A percentile compares a stretch with the other conserved stretches of the same genome.
phyloP scores from a whole-genome alignment of 1,284 basidiomycete species.

The Kalmanozyma brasiliensis region DNA sequence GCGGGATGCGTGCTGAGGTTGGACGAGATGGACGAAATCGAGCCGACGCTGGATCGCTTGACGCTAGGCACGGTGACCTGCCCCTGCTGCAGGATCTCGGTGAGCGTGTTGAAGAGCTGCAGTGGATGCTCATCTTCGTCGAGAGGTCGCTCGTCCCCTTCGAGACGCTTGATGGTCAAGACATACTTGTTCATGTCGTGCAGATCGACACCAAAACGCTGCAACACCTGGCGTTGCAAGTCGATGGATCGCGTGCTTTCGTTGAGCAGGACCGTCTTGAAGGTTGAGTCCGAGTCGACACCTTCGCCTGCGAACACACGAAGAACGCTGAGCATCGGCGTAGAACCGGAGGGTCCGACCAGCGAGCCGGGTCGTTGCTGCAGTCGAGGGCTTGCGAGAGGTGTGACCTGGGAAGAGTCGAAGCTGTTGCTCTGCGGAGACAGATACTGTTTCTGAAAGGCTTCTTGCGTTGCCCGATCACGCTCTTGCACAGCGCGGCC shows the following conservation, averaged over 20 bases:
- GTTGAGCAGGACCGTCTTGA: slow-evolving; percentile 95
- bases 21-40: slow-evolving; percentile 88
- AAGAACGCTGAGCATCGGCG: slow-evolving; percentile 90
- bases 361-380: slow-evolving; percentile 60
- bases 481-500: slow-evolving; percentile 57
- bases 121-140: slow-evolving; percentile 81
- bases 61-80: slow-evolving; percentile 75
- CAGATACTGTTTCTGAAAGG: slow-evolving; percentile 60
- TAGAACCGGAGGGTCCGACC: slow-evolving; percentile 70
- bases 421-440: slow-evolving; percentile 28
- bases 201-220: slow-evolving; percentile 78
- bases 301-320: slow-evolving; percentile 89
- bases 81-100: slow-evolving; percentile 70
- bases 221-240: slow-evolving; percentile 88
- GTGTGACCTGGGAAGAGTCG: slow-evolving; percentile 19
- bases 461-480: slow-evolving; percentile 56
- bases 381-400: slow-evolving; percentile 18
- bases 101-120: slow-evolving; percentile 83
- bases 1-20: slow-evolving; percentile 92
- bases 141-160: slow-evolving; percentile 80
- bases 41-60: slow-evolving; percentile 89
- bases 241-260: slow-evolving; percentile 83
- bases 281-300: slow-evolving; percentile 87
- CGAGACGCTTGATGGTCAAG: slow-evolving; percentile 90
- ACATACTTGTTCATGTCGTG: slow-evolving; percentile 77